Evolutionary conservation across 2,329 filamentous ascomycete genomes (phyloP), one percentile per base, ranked within the genome.

Genomic region (Phaeosphaeria sp.): DNA sequence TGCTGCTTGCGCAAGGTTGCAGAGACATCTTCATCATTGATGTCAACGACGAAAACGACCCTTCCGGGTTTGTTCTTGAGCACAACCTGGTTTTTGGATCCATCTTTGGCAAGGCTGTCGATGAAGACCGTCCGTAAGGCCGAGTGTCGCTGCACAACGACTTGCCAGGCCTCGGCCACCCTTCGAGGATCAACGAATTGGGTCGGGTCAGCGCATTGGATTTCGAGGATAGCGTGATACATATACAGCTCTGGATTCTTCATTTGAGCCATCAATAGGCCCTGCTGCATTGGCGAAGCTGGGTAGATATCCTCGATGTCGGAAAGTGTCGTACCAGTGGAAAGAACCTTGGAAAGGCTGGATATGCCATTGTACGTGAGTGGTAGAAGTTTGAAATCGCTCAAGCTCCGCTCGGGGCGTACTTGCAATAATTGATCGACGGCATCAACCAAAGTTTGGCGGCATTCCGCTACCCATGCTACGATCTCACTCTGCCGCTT

Each of bases 111-210:
- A n/a, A 73, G 58, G 49, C 72, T 73, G 23, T 74, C 71, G n/a
- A 77, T 63, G 55, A 77, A 76, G 1, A 75, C 58, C 1, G 74
- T 75, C 27, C 74, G 62, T 27, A 77, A 53, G 1, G 64, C 63
- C 18, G 69, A 66, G 46, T 77, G 74, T 5, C 72, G 72, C 48
- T 73, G 65, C 4, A 77, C 71, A 7, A 77, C 72, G 5, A 69
- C 55, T 50, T 76, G 72, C 74, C 74, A 77, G 20, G 74, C 72
- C 30, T 71, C 67, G 23, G 69, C 70, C 22, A 77, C 55, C 18
- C 66, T 68, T 7, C 60, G 53, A 5, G 68, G 58, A n/a, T 75
- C 69, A 7, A 74, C 60, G 0, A 47, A 4, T 17, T 48, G 50
- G 6, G 17, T 50, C 3, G 52, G n/a, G 22, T 65, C 56, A 1